Conservation (phyloP, 2,329 filamentous ascomycete species). For the Diaporthe humulicola region DNA sequence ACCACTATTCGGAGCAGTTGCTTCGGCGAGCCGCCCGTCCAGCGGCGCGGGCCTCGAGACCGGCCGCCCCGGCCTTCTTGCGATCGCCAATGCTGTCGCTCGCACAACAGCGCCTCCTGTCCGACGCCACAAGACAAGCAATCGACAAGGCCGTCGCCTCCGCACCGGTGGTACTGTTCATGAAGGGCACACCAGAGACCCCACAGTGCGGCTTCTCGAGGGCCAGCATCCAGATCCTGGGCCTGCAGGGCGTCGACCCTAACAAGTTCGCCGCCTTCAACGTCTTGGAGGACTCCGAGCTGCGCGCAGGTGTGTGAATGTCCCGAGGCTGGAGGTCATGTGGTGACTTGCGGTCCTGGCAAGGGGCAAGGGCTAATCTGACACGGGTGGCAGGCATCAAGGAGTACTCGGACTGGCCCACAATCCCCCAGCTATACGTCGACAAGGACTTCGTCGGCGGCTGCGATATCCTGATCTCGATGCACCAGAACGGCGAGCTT, state of each 20-base stretch:
- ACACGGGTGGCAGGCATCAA: slow-evolving; percentile 80
- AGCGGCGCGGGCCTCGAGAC: slow-evolving; percentile 28
- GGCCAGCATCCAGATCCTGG: slow-evolving; percentile 93
- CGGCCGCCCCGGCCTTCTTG: slow-evolving; percentile 30
- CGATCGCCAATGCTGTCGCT: slow-evolving; percentile 40
- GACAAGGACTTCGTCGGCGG: slow-evolving; percentile 96
- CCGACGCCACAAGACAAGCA: slow-evolving; percentile 81
- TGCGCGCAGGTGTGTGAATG: slow-evolving; percentile 77
- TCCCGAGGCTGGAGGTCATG: not conserved
- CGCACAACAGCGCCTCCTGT: slow-evolving; percentile 72
- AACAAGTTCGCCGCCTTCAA: slow-evolving; percentile 98
- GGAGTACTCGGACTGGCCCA: slow-evolving; percentile 99
- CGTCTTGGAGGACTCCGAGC: slow-evolving; percentile 90
- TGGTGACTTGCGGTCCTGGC: not conserved
- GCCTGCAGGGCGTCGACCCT: slow-evolving; percentile 94
- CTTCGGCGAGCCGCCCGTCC: slow-evolving; percentile 38
- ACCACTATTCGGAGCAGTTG: slow-evolving; percentile 26
- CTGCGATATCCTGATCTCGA: slow-evolving; percentile 96
- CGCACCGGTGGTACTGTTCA: slow-evolving; percentile 94
- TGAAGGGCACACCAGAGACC: slow-evolving; percentile 88
- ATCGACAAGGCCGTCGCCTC: slow-evolving; percentile 92
- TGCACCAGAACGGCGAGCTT: slow-evolving; percentile 96
- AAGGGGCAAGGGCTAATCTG: slow-evolving; percentile 33
- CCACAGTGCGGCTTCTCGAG: slow-evolving; percentile 92
- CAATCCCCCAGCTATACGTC: slow-evolving; percentile 96